A percentile compares a stretch with the other conserved stretches of the same genome.
These are phyloP conservation scores for Aegilops speltoides DNA, from an alignment of 176 grass and related monocot genomes.

Conservation along the genomic window DNA sequence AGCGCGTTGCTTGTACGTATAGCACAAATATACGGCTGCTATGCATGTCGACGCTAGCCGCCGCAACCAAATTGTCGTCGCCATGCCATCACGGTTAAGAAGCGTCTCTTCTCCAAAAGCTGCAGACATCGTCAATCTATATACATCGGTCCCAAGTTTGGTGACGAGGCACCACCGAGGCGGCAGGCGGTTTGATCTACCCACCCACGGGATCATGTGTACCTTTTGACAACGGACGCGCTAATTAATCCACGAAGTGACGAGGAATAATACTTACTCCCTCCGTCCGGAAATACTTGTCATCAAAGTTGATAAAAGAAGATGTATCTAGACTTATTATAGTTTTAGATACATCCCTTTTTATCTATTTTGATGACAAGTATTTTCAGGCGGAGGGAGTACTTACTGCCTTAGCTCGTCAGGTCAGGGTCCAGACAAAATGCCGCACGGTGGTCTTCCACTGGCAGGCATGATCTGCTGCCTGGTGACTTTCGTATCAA, in stretches of 20 bases:
- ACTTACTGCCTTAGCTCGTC: neutral
- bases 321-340: too few relatives aligned
- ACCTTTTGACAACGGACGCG: neutral
- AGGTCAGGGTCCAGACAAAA: neutral
- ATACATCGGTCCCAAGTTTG: neutral
- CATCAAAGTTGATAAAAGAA: too few relatives aligned
- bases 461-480: neutral
- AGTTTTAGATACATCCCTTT: too few relatives aligned
- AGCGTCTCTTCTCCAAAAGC: neutral
- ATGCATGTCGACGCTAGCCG: neutral
- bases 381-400: too few relatives aligned
- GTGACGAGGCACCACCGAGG: neutral
- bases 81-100: neutral
- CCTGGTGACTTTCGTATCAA: slow-evolving; percentile 12
- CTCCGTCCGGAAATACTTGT: too few relatives aligned
- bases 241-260: neutral
- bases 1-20: neutral
- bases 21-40: neutral
- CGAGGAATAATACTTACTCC: neutral
- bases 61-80: neutral
- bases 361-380: too few relatives aligned
- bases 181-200: neutral
- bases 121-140: neutral
- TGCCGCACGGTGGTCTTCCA: neutral
- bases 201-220: slow-evolving; percentile 8